Conservation (phyloP, 2,329 filamentous ascomycete species). For the Botrytis sinoallii region DNA sequence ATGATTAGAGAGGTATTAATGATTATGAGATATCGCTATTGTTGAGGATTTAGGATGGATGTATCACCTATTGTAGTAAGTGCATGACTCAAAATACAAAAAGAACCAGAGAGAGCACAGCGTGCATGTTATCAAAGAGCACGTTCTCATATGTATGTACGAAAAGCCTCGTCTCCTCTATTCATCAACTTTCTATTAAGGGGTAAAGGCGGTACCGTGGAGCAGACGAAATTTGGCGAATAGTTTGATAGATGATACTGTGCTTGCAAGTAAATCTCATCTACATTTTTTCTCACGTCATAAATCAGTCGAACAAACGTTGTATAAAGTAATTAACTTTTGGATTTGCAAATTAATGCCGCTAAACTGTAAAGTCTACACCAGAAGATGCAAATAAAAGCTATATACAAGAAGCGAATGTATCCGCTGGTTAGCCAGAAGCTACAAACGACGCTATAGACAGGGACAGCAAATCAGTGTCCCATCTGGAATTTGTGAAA, state of each 20-base stretch:
- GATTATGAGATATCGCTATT: neutral
- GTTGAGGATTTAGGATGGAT: neutral
- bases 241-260: neutral
- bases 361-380: neutral
- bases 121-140: neutral
- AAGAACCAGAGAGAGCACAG: neutral
- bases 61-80: neutral
- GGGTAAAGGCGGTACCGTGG: neutral
- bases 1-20: neutral
- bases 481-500: neutral
- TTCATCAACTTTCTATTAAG: neutral
- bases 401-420: conserved; percentile 3
- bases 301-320: neutral
- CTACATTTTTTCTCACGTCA: neutral
- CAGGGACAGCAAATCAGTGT: neutral
- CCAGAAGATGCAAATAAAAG: neutral
- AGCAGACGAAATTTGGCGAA: neutral
- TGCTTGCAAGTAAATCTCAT: neutral
- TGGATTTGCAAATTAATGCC: neutral
- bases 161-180: neutral
- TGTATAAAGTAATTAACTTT: neutral
- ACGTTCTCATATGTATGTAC: neutral
- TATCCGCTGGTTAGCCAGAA: neutral
- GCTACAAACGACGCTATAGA: neutral
- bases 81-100: neutral